Evolutionary conservation across 1,284 basidiomycete genomes (phyloP).

Genomic region (Cryptococcus sp.): DNA sequence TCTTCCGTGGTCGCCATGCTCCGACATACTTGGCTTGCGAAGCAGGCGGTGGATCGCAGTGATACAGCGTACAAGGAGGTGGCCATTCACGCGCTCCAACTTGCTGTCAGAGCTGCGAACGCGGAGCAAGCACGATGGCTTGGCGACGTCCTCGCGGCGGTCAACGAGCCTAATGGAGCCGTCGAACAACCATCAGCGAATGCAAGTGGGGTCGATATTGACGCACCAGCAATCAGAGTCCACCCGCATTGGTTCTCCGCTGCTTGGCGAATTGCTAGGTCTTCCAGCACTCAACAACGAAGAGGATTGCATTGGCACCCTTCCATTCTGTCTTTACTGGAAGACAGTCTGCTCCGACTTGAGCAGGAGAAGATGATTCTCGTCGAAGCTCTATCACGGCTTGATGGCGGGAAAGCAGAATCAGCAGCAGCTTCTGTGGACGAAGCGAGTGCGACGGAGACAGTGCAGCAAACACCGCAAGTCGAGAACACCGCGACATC

Average conservation of each 20-base stretch:
- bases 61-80: conserved; percentile 13
- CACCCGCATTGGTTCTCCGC: conserved; percentile 16
- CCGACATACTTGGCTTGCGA: conserved; percentile 9
- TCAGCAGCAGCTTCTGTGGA: no score
- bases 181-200: no score
- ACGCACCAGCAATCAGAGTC: conserved; percentile 3
- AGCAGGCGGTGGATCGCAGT: conserved; percentile 3
- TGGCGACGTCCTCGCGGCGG: not conserved
- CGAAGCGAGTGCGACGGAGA: no score
- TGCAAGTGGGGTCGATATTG: not conserved
- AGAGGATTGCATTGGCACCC: no score
- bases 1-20: conserved; percentile 12
- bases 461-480: not conserved
- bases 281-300: no score
- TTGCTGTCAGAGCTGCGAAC: conserved; percentile 16
- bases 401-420: not conserved
- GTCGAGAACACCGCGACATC: not conserved
- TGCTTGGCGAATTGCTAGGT: conserved; percentile 12
- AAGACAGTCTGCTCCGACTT: not conserved
- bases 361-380: not conserved
- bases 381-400: not conserved
- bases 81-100: conserved; percentile 8
- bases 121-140: conserved; percentile 15
- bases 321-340: not conserved
- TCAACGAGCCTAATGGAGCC: no score